Evolutionary conservation across 805 yeast species (phyloP).

Genomic region (Sungouiozyma ichnusensis): DNA sequence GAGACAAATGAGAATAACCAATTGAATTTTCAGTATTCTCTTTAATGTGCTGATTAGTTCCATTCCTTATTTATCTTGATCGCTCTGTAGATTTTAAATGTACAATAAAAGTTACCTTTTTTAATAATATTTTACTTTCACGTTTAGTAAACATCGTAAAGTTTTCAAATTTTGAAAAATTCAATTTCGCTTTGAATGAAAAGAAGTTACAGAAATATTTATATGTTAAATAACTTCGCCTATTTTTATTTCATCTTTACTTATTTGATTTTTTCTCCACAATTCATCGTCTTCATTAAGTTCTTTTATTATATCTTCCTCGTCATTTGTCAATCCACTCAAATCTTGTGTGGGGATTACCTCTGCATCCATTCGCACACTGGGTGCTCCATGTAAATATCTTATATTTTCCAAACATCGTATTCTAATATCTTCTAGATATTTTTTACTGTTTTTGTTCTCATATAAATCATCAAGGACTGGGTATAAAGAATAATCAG

Average conservation of each 20-base stretch:
- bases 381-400: conserved; percentile 81
- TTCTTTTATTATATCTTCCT: conserved; percentile 29
- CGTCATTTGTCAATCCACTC: conserved; percentile 35
- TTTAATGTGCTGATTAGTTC: neutral
- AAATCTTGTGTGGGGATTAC: conserved; percentile 58
- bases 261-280: conserved; percentile 28
- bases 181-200: too few species aligned
- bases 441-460: conserved; percentile 74
- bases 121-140: too few species aligned
- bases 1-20: neutral
- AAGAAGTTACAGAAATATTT: too few species aligned
- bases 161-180: neutral
- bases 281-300: conserved; percentile 27
- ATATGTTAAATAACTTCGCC: conserved; percentile 22
- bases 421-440: conserved; percentile 66
- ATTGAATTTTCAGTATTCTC: neutral
- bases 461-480: conserved; percentile 68
- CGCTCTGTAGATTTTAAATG: too few species aligned
- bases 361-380: conserved; percentile 78
- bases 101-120: too few species aligned
- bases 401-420: conserved; percentile 74
- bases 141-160: neutral
- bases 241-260: conserved; percentile 31
- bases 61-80: too few species aligned
- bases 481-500: conserved; percentile 86